A percentile compares a stretch with the other conserved stretches of the same genome.
Evolutionary conservation across 2,329 filamentous ascomycete species (phyloP).

Genomic region (Sclerotinia spermophila): DNA sequence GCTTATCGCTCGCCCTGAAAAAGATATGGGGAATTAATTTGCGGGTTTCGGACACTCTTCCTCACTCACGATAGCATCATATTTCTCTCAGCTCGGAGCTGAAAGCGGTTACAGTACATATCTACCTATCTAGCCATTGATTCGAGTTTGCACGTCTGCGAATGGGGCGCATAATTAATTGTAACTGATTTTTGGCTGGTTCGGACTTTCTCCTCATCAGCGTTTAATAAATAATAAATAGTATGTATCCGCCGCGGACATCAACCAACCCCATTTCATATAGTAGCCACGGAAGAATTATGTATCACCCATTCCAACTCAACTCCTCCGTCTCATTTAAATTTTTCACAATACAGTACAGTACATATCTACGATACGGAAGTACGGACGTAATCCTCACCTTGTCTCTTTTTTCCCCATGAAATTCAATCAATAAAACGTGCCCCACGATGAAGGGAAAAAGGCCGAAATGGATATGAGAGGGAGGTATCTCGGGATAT

Average conservation of each 20-base stretch:
- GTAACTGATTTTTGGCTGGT: too few relatives aligned
- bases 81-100: slow-evolving; percentile 1
- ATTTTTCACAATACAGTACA: neutral
- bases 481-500: neutral
- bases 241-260: slow-evolving; percentile 1
- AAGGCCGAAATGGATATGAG: neutral
- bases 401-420: neutral
- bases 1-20: slow-evolving; percentile 9
- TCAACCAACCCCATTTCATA: neutral
- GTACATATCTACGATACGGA: too few relatives aligned
- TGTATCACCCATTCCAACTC: neutral
- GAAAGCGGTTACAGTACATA: too few relatives aligned
- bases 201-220: neutral
- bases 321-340: neutral
- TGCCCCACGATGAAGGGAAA: slow-evolving; percentile 6
- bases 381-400: neutral
- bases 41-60: neutral
- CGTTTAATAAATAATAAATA: too few relatives aligned
- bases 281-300: slow-evolving; percentile 3
- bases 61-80: slow-evolving; percentile 7
- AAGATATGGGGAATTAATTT: slow-evolving; percentile 2
- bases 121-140: neutral
- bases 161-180: slow-evolving; percentile 7
- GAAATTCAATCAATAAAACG: slow-evolving; percentile 4
- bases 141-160: slow-evolving; percentile 2